Evolutionary conservation across 371 early-diverging fungal genomes (phyloP).

Genomic region (Mortierella sp.): DNA sequence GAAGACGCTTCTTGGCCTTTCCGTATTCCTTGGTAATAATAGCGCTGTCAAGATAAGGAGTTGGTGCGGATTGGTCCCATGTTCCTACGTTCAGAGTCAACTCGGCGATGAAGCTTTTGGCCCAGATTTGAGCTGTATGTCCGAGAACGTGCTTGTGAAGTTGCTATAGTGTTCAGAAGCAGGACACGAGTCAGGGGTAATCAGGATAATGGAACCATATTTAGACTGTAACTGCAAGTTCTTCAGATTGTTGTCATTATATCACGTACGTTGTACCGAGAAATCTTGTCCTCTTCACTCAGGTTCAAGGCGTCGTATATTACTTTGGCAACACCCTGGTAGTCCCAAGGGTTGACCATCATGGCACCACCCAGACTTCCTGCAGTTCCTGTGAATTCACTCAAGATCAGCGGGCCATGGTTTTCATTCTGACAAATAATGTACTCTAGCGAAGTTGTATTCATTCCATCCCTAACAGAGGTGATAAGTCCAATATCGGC

Average conservation of each 20-base stretch:
- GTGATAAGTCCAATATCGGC: slow-evolving; percentile 98
- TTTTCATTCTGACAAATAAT: slow-evolving; percentile 96
- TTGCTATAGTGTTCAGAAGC: slow-evolving; percentile 64
- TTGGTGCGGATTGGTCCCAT: slow-evolving; percentile 72
- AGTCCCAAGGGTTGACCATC: slow-evolving; percentile 98
- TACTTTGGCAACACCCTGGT: slow-evolving; percentile 91
- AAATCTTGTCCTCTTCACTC: slow-evolving; percentile 81
- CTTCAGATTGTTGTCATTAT: no score
- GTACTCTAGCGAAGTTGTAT: slow-evolving; percentile 98
- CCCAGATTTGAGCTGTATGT: slow-evolving; percentile 96
- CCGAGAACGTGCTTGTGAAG: slow-evolving; percentile 88
- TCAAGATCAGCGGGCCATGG: slow-evolving; percentile 92
- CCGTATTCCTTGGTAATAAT: slow-evolving; percentile 62
- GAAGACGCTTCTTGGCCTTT: slow-evolving; percentile 72
- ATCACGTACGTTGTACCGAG: slow-evolving; percentile 76
- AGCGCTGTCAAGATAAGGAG: slow-evolving; percentile 73
- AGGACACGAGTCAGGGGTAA: neutral
- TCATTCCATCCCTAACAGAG: slow-evolving; percentile 99
- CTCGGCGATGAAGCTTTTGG: slow-evolving; percentile 81
- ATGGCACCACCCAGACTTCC: slow-evolving; percentile 92
- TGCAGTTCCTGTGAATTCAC: slow-evolving; percentile 98
- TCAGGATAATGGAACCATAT: no score
- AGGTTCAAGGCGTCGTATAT: slow-evolving; percentile 93
- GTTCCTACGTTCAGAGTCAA: slow-evolving; percentile 59
- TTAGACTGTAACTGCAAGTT: neutral